A percentile compares a stretch with the other conserved stretches of the same genome.
phyloP scores from a whole-genome alignment of 139 green algal species.

The Chlorella sp. region DNA sequence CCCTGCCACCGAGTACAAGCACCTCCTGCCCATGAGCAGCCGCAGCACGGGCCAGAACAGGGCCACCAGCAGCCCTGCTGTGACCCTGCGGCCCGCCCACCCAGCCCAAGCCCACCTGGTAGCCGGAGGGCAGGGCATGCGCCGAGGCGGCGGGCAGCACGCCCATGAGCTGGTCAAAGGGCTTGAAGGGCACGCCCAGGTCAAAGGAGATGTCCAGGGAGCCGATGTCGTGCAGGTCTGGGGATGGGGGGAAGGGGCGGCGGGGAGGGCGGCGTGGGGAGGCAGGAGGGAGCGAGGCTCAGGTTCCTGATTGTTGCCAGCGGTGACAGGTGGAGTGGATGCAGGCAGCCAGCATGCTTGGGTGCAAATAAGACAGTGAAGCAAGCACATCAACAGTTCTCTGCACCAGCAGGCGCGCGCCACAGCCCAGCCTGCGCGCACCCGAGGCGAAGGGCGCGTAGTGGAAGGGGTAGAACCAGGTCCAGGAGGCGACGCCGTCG shows the following conservation, averaged over 20 bases:
- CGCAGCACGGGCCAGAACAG: neutral
- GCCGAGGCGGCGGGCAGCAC: slow-evolving; percentile 92
- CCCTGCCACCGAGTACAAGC: neutral
- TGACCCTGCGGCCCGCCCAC: neutral
- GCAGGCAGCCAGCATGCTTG: neutral
- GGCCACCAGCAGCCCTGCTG: neutral
- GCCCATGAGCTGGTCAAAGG: slow-evolving; percentile 99
- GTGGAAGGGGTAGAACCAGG: slow-evolving; percentile 98
- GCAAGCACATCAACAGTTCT: too few species aligned
- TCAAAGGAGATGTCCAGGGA: slow-evolving; percentile 82
- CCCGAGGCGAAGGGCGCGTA: slow-evolving; percentile 98
- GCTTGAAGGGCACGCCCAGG: slow-evolving; percentile 89
- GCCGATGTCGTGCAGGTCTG: slow-evolving; percentile 77
- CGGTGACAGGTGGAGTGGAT: neutral
- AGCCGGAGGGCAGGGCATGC: slow-evolving; percentile 80
- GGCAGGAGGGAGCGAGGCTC: neutral
- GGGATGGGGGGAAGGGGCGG: neutral
- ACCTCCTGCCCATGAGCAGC: neutral
- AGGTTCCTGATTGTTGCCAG: neutral
- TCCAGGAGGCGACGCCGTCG: slow-evolving; percentile 77
- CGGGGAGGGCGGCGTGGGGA: too few species aligned
- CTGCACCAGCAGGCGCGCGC: neutral
- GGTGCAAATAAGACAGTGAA: neutral
- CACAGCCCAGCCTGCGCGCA: neutral
- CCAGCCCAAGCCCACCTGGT: slow-evolving; percentile 14